Base-by-base conservation (phyloP, 1,139 yeast genomes). In the Candida smagusa region DNA sequence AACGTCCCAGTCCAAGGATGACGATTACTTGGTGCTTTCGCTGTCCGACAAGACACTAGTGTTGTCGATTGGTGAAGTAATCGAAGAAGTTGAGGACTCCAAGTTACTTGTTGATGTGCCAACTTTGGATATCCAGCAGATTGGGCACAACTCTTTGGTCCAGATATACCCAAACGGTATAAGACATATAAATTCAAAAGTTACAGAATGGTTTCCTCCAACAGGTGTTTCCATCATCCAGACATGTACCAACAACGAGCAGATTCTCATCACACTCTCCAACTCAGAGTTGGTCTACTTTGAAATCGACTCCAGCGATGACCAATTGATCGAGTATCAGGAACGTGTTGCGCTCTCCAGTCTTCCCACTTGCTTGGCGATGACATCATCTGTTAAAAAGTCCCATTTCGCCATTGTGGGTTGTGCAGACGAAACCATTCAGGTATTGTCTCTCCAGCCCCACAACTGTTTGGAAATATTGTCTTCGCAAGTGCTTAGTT, bases 201-300 rank as follows among this genome's bases (percentile, higher is more conserved):
- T 48, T 1, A 68, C 78, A 6, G 85, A 85, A 46, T 92, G 98
- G 98, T 69, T 63, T 30, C 88, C 96, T 1, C 95, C 96, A 0
- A 82, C 84, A 0, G 95, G 95, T 6, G 78, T 84, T 11, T 66
- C 74, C 23, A 72, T 92, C 30, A 52, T 74, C 0, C 63, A 68
- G 22, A 84, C 90, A 0, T 59, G 87, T 1, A 63, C 84, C 3
- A 87, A 87, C 28, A 68, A 72, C 29, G 71, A 74, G 13, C 97
- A 92, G 56, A 67, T 90, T 0, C 77, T 77, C 0, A 53, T 92
- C 7, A 89, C 81, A 0, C 59, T 92, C 7, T 81, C 94, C 2
- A 86, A 83, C 52, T 70, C 81, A 40, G 90, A 85, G 42, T 50
- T 92, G 3, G 82, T 84, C 4, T 92, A 92, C 58, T 90, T 92